Evolutionary conservation across 2,329 filamentous ascomycete species (phyloP).

Genomic region (Drechslerella coelobrocha): DNA sequence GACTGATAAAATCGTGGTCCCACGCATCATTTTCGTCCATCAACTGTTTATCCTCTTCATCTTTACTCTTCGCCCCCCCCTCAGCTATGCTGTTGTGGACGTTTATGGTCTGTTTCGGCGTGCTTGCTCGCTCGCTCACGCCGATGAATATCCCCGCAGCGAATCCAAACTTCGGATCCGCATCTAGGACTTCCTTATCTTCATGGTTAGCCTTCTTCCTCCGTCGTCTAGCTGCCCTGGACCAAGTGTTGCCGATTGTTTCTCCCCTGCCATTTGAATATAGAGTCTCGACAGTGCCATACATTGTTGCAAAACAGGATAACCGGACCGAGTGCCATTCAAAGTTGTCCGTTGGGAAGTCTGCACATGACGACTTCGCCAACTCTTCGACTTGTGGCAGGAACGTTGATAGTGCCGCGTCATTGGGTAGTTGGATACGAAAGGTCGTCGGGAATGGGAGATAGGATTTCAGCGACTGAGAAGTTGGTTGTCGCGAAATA

Average conservation of each 20-base stretch:
- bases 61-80: slow-evolving; percentile 41
- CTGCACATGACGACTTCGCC: slow-evolving; percentile 14
- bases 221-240: slow-evolving; percentile 60
- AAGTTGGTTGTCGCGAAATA: slow-evolving; percentile 35
- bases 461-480: slow-evolving; percentile 19
- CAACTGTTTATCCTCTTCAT: slow-evolving; percentile 57
- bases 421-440: slow-evolving; percentile 22
- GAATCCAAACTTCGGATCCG: slow-evolving; percentile 62
- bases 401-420: slow-evolving; percentile 22
- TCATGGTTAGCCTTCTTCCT: slow-evolving; percentile 54
- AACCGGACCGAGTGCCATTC: slow-evolving; percentile 36
- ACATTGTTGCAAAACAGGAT: slow-evolving; percentile 36
- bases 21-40: slow-evolving; percentile 63
- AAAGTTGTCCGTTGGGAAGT: slow-evolving; percentile 31
- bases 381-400: slow-evolving; percentile 28
- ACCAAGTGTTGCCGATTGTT: slow-evolving; percentile 57
- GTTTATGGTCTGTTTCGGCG: slow-evolving; percentile 46
- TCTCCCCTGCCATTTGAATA: slow-evolving; percentile 39
- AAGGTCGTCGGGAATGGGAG: slow-evolving; percentile 45
- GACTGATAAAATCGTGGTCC: slow-evolving; percentile 61
- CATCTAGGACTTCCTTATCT: slow-evolving; percentile 65
- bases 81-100: slow-evolving; percentile 22
- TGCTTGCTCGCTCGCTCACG: slow-evolving; percentile 57
- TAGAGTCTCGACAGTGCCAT: slow-evolving; percentile 27
- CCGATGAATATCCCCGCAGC: slow-evolving; percentile 62